A percentile compares a stretch with the other conserved stretches of the same genome.
These are phyloP conservation scores for Ottelia alismoides DNA, from an alignment of 106 monocot genomes.

Conservation along the genomic window DNA sequence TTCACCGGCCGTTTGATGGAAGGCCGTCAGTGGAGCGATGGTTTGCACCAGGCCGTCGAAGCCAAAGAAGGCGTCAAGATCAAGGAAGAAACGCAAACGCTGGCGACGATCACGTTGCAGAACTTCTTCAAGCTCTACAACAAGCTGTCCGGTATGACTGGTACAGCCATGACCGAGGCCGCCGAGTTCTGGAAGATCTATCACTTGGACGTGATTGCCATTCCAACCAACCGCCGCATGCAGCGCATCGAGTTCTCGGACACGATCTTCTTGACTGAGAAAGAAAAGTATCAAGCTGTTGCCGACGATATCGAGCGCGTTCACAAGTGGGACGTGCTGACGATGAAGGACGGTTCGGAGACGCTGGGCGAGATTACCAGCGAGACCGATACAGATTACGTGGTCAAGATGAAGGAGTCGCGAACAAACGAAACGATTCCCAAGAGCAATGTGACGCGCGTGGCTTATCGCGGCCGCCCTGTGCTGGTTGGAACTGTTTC, in stretches of 20 bases:
- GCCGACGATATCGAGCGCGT: not conserved
- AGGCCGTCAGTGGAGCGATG: not conserved
- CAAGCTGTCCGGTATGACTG: slow-evolving; percentile 1
- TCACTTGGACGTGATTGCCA: not conserved
- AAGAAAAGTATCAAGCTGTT: not conserved
- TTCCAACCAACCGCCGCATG: not conserved
- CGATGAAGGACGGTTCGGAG: too few species aligned
- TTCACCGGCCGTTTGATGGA: slow-evolving; percentile 2
- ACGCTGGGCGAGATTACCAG: too few species aligned
- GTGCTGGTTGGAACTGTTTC: not conserved
- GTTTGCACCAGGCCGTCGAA: slow-evolving; percentile 1
- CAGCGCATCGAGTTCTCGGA: not conserved
- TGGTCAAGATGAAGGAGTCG: too few species aligned
- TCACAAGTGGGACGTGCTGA: too few species aligned
- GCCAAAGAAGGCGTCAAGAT: not conserved
- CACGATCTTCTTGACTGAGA: not conserved
- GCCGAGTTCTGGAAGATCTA: not conserved
- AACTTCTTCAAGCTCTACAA: not conserved
- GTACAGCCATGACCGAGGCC: not conserved
- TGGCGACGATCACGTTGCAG: not conserved
- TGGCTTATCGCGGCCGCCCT: not conserved
- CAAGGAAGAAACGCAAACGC: not conserved
- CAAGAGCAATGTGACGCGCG: too few species aligned
- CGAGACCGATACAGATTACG: too few species aligned
- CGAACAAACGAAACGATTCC: too few species aligned